Evolutionary conservation across 768 basidiomycete genomes (phyloP), one percentile per base, ranked within the genome.

Genomic region (Multifurca ochricompacta): DNA sequence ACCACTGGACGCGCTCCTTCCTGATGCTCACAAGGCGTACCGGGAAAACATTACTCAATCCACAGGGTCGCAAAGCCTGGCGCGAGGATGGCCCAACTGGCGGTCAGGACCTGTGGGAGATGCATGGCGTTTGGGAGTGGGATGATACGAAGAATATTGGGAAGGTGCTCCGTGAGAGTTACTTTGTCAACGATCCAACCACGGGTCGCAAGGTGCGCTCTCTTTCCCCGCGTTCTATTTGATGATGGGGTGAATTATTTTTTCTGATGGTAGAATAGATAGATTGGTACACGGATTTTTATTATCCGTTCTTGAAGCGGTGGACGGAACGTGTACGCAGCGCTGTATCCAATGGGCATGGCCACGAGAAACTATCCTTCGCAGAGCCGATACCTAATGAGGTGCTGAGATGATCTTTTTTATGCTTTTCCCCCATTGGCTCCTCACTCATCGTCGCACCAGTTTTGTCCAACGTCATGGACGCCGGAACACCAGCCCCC

Each of bases 101-200:
- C 58, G 82, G 85, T 13, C 67, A 75, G 54, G 96, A 93, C 64
- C 61, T 93, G 3, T 95, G 93, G 93, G 85, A 89, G 63, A 78
- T 84, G 72, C 92, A 98, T 59, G 90, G 88, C 16, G 89, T 98
- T 4, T 99, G 96, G 95, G 80, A 82, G 0, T 97, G 86, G 84
- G 86, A 91, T 63, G 69, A 67, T 5, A 71, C 70, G 27, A 84
- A 82, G 62, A 68, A 82, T 13, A 74, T 80, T 56, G 83, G 82
- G 0, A 82, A 94, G 1, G 82, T 88, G 3, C 68, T 98, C 50
- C 76, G 87, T 44, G 89, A 91, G 65, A 87, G 76, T 59, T 98
- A 96, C 65, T 99, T 99, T 63, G 67, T 72, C 11, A 79, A 79
- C 51, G 73, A 91, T 65, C 87, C 90, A 2, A 62, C 64, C 52